Evolutionary conservation across 352 stramenopile species (phyloP).

Genomic region (Thalassiosira sp.): DNA sequence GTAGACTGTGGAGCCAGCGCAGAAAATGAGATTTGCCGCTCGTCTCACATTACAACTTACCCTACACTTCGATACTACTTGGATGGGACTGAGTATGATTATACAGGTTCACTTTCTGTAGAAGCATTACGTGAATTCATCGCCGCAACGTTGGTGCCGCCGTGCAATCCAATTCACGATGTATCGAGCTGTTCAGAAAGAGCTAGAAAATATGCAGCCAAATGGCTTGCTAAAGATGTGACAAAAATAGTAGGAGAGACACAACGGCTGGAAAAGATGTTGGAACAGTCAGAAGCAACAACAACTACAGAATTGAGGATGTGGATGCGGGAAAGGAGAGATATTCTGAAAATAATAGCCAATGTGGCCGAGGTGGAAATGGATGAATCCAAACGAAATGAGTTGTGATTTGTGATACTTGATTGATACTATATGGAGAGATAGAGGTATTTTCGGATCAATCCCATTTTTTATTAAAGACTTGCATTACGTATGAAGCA

Average conservation of each 20-base stretch:
- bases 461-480: too few species aligned
- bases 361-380: background rate
- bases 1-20: slow-evolving; percentile 27
- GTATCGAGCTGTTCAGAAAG: slow-evolving; percentile 20
- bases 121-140: slow-evolving; percentile 35
- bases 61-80: slow-evolving; percentile 43
- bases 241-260: slow-evolving; percentile 14
- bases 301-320: slow-evolving; percentile 18
- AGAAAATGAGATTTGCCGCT: slow-evolving; percentile 36
- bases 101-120: slow-evolving; percentile 22
- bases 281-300: slow-evolving; percentile 11
- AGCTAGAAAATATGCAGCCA: slow-evolving; percentile 25
- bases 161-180: slow-evolving; percentile 42
- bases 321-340: slow-evolving; percentile 40
- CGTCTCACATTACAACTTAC: slow-evolving; percentile 29
- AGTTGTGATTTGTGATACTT: too few species aligned
- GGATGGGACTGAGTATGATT: slow-evolving; percentile 39
- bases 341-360: slow-evolving; percentile 37
- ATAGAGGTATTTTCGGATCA: too few species aligned
- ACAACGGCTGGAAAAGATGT: slow-evolving; percentile 26
- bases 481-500: too few species aligned
- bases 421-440: too few species aligned
- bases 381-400: background rate
- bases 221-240: slow-evolving; percentile 27
- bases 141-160: slow-evolving; percentile 17